These are phyloP conservation scores for Nakazawaea molendinolei DNA, from an alignment of 805 yeast species.

Conservation along the genomic window DNA sequence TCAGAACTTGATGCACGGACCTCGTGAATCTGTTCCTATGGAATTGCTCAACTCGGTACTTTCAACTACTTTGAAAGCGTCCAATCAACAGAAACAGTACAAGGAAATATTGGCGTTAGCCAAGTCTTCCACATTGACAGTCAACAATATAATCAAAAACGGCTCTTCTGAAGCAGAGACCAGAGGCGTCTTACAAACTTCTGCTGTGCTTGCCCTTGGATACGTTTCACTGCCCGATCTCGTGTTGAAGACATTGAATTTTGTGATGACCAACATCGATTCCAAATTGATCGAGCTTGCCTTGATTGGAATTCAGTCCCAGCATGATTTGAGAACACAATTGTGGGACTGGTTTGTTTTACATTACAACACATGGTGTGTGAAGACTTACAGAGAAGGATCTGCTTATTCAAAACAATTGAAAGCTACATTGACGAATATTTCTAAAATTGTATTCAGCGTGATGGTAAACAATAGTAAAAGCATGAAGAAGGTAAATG, in stretches of 20 bases:
- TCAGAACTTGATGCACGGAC: constrained; percentile 48
- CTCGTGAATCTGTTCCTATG: constrained; percentile 43
- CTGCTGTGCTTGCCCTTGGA: constrained; percentile 50
- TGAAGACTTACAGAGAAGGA: constrained; percentile 38
- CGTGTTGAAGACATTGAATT: constrained; percentile 48
- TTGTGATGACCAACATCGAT: constrained; percentile 50
- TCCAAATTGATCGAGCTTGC: constrained; percentile 47
- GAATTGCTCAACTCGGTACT: constrained; percentile 41
- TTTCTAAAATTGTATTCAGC: constrained; percentile 34
- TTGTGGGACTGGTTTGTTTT: constrained; percentile 54
- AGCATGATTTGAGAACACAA: constrained; percentile 21
- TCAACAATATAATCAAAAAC: constrained; percentile 28
- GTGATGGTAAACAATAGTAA: constrained; percentile 16
- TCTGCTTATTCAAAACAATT: constrained; percentile 40
- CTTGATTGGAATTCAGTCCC: constrained; percentile 46
- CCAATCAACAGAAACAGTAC: constrained; percentile 42
- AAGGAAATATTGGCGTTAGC: constrained; percentile 50
- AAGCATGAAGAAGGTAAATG: constrained; percentile 15
- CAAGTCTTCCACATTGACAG: constrained; percentile 41
- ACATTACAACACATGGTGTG: constrained; percentile 46
- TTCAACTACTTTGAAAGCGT: constrained; percentile 28
- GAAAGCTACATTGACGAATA: constrained; percentile 34
- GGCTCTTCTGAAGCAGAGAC: constrained; percentile 26
- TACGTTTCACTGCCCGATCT: constrained; percentile 39
- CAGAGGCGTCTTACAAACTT: constrained; percentile 30